Conservation (phyloP, 2,329 filamentous ascomycete species). For the Aspergillus neoniger region DNA sequence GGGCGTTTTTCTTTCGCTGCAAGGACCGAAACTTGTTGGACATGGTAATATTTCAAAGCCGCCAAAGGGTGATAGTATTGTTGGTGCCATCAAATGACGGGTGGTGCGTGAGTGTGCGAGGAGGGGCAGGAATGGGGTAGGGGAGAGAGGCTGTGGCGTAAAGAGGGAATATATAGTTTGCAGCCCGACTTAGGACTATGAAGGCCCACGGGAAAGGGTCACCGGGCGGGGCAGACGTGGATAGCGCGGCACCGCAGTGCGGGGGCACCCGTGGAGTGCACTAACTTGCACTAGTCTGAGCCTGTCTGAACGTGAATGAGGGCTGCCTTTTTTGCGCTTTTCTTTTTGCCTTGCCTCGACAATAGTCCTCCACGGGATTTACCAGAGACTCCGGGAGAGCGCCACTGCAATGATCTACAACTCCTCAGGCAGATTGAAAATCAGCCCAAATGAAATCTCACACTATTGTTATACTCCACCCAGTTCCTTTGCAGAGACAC, state of each 20-base stretch:
- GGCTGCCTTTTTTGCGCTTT: not conserved
- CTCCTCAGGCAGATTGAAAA: not conserved
- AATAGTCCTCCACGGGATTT: not conserved
- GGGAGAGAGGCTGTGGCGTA: not conserved
- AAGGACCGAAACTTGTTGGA: conserved; percentile 20
- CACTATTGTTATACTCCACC: not conserved
- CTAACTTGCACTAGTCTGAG: not conserved
- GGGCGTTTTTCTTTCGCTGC: conserved; percentile 26
- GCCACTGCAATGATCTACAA: not conserved
- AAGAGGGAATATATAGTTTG: conserved; percentile 12
- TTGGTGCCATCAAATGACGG: not conserved
- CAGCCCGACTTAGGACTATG: not conserved
- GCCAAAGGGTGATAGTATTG: not conserved
- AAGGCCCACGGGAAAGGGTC: conserved; percentile 6
- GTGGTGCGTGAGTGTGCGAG: not conserved
- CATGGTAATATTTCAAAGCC: conserved; percentile 12
- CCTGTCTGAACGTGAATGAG: not conserved
- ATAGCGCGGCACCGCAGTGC: conserved; percentile 1
- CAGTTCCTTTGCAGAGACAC: not conserved
- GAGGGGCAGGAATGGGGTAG: not conserved
- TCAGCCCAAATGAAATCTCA: not conserved
- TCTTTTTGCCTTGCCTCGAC: not conserved
- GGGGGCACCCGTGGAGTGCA: conserved; percentile 5
- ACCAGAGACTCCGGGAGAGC: not conserved
- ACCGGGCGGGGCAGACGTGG: conserved; percentile 13